Evolutionary conservation across 2,329 filamentous ascomycete species (phyloP).

Genomic region (Dothideomycetes sp.): DNA sequence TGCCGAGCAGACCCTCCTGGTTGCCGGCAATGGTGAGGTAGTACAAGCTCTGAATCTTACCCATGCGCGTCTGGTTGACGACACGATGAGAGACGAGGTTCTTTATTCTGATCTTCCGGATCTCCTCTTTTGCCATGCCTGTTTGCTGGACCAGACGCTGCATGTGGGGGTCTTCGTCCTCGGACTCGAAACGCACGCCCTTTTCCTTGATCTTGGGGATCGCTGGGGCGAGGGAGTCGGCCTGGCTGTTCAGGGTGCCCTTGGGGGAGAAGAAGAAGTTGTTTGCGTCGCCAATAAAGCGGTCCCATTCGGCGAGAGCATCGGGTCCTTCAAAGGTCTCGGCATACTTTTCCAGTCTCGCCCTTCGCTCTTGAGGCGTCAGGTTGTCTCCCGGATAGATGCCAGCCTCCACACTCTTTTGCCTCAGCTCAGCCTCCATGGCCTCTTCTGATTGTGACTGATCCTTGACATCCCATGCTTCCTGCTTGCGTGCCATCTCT

Average conservation of each 20-base stretch:
- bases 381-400: slow-evolving; percentile 17
- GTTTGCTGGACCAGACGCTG: slow-evolving; percentile 46
- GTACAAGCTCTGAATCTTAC: slow-evolving; percentile 74
- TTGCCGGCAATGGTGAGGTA: slow-evolving; percentile 78
- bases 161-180: slow-evolving; percentile 33
- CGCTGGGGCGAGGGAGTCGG: slow-evolving; percentile 36
- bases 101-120: slow-evolving; percentile 53
- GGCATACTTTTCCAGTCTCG: slow-evolving; percentile 6
- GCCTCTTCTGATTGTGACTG: slow-evolving; percentile 14
- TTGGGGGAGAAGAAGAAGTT: slow-evolving; percentile 35
- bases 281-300: slow-evolving; percentile 35
- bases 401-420: slow-evolving; percentile 9
- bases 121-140: slow-evolving; percentile 37
- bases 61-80: slow-evolving; percentile 88
- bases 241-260: slow-evolving; percentile 35
- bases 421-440: slow-evolving; percentile 15
- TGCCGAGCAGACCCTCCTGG: slow-evolving; percentile 69
- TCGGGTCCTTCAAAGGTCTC: slow-evolving; percentile 31
- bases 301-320: slow-evolving; percentile 25
- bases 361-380: slow-evolving; percentile 10
- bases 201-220: slow-evolving; percentile 34
- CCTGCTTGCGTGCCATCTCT: slow-evolving; percentile 6
- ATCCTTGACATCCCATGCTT: slow-evolving; percentile 27
- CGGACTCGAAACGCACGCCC: slow-evolving; percentile 24
- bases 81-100: slow-evolving; percentile 64